phyloP scores from a whole-genome alignment of 768 basidiomycete genomes.

The Phylloporus rhodoxanthus region DNA sequence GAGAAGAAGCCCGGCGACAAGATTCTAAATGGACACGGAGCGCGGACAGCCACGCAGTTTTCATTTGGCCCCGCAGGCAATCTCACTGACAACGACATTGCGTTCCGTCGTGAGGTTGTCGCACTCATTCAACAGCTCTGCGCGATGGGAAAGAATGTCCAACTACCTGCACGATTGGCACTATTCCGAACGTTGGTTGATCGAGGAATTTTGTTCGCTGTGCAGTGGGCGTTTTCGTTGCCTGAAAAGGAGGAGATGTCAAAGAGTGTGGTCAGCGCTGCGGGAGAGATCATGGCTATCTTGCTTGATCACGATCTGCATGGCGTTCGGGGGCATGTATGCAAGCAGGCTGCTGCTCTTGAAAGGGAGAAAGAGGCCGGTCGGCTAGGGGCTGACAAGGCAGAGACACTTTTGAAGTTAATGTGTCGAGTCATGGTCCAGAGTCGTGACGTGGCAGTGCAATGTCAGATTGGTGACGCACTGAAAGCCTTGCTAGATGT shows the following conservation, averaged over 20 bases:
- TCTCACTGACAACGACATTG: constrained; percentile 49
- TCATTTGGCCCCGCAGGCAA: constrained; percentile 55
- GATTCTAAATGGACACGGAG: constrained; percentile 26
- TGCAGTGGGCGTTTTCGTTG: constrained; percentile 85
- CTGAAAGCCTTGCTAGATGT: constrained; percentile 79
- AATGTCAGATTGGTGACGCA: constrained; percentile 87
- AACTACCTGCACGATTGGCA: constrained; percentile 75
- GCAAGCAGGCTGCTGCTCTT: constrained; percentile 73
- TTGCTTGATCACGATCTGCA: constrained; percentile 88
- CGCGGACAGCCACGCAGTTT: constrained; percentile 31
- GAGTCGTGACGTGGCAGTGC: constrained; percentile 79
- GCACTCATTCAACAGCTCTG: constrained; percentile 88
- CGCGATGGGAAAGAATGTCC: constrained; percentile 95
- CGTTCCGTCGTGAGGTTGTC: constrained; percentile 69
- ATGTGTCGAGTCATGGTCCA: constrained; percentile 72
- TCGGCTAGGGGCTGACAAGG: constrained; percentile 54
- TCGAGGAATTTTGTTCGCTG: constrained; percentile 81
- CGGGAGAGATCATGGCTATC: constrained; percentile 78
- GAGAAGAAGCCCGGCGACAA: constrained; percentile 39
- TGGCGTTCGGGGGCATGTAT: constrained; percentile 77
- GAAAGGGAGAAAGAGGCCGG: constrained; percentile 56
- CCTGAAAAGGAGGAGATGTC: constrained; percentile 49
- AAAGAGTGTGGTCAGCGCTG: constrained; percentile 66
- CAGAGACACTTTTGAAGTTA: constrained; percentile 69
- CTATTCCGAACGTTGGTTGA: constrained; percentile 87